A percentile compares a stretch with the other conserved stretches of the same genome.
Conservation (phyloP, 2,329 filamentous ascomycete genomes). For the Lachnellula subtilissima region DNA sequence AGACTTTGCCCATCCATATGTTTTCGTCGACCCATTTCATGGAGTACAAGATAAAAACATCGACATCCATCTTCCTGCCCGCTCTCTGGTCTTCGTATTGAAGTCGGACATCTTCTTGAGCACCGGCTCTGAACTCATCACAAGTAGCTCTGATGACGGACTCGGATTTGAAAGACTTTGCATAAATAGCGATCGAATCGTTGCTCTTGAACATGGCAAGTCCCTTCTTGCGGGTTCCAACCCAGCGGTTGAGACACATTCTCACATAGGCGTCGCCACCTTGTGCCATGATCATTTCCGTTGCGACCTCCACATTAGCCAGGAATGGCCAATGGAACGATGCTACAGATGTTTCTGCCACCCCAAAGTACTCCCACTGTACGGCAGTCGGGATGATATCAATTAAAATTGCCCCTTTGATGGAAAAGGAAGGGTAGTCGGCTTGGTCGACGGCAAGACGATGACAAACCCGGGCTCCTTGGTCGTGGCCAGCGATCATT, state of each 20-base stretch:
- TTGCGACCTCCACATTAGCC: slow-evolving; percentile 40
- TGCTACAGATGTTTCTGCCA: slow-evolving; percentile 32
- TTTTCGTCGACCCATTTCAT: slow-evolving; percentile 32
- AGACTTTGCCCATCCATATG: background rate
- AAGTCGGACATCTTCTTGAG: slow-evolving; percentile 37
- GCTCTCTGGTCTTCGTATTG: slow-evolving; percentile 42
- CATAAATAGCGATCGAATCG: slow-evolving; percentile 40
- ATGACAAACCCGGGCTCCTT: slow-evolving; percentile 45
- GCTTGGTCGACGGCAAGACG: slow-evolving; percentile 41
- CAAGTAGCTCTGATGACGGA: slow-evolving; percentile 40
- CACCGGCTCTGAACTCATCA: slow-evolving; percentile 44
- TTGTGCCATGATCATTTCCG: slow-evolving; percentile 38
- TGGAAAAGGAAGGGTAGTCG: slow-evolving; percentile 29
- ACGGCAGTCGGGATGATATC: slow-evolving; percentile 46
- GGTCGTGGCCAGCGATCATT: slow-evolving; percentile 46
- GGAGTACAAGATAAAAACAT: slow-evolving; percentile 41
- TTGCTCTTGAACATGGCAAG: slow-evolving; percentile 26
- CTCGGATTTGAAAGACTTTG: slow-evolving; percentile 37
- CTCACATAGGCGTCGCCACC: slow-evolving; percentile 38
- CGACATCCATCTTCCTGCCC: slow-evolving; percentile 39
- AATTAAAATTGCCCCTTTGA: slow-evolving; percentile 38
- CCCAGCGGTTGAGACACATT: slow-evolving; percentile 32
- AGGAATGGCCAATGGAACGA: slow-evolving; percentile 48
- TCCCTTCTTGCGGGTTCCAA: slow-evolving; percentile 20
- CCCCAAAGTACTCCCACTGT: slow-evolving; percentile 40